Percentiles rank a stretch among this genome's conserved stretches.
Evolutionary conservation across 2,329 filamentous ascomycete genomes (phyloP).

Genomic region (Aspergillus thermomutatus): DNA sequence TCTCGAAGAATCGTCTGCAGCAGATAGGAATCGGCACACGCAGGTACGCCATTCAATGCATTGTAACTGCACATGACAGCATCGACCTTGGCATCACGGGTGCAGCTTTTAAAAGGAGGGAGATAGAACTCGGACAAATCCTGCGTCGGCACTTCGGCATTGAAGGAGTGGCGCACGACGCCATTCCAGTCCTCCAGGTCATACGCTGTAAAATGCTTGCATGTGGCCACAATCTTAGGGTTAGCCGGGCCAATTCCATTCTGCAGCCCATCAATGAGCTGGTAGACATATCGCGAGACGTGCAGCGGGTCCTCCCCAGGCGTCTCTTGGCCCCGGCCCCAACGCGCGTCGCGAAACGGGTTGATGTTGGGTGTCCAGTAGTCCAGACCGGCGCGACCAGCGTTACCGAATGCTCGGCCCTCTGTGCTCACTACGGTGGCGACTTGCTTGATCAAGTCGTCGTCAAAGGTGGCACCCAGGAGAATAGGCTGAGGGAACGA

Average conservation of each 20-base stretch:
- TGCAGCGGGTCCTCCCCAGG: constrained; percentile 52
- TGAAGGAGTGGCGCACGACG: constrained; percentile 24
- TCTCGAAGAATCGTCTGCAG: constrained; percentile 59
- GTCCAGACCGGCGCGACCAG: constrained; percentile 37
- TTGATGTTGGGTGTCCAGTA: constrained; percentile 61
- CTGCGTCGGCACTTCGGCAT: constrained; percentile 36
- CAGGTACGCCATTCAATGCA: constrained; percentile 59
- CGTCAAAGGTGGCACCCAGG: constrained; percentile 61
- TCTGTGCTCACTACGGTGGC: constrained; percentile 53
- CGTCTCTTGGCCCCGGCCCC: constrained; percentile 58
- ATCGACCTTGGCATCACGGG: constrained; percentile 52
- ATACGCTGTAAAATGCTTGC: constrained; percentile 57
- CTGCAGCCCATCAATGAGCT: constrained; percentile 43
- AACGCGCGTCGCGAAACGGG: constrained; percentile 58
- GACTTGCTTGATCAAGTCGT: constrained; percentile 54
- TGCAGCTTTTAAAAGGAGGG: constrained; percentile 61
- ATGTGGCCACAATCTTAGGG: constrained; percentile 49
- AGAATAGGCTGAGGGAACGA: constrained; percentile 62
- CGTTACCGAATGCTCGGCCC: constrained; percentile 61
- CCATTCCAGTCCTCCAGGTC: constrained; percentile 52
- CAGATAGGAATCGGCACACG: constrained; percentile 60
- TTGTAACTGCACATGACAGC: constrained; percentile 62
- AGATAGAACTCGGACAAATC: constrained; percentile 66
- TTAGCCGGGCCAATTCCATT: constrained; percentile 28
- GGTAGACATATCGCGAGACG: constrained; percentile 12